phyloP scores from a whole-genome alignment of 2,329 filamentous ascomycete genomes.

The Epichloe elymi region DNA sequence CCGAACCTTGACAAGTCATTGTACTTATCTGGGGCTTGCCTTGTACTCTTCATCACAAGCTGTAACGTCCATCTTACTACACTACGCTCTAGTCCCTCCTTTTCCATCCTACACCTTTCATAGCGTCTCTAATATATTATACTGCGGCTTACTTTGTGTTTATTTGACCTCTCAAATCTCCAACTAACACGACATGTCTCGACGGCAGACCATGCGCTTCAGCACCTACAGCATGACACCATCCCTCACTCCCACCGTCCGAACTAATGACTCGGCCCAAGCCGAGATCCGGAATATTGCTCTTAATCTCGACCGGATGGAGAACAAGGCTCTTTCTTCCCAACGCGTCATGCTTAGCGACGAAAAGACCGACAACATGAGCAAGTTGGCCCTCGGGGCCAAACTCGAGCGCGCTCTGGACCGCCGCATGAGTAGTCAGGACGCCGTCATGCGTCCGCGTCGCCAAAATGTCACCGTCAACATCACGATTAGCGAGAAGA shows the following conservation, averaged over 20 bases:
- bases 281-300: slow-evolving; percentile 57
- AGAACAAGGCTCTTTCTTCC: slow-evolving; percentile 71
- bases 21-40: background rate
- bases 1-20: background rate
- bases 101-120: background rate
- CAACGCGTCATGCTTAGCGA: slow-evolving; percentile 62
- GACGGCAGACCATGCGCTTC: slow-evolving; percentile 37
- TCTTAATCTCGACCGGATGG: slow-evolving; percentile 70
- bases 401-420: slow-evolving; percentile 83
- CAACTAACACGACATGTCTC: slow-evolving; percentile 8
- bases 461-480: slow-evolving; percentile 19
- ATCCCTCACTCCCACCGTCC: slow-evolving; percentile 44
- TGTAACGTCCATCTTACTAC: background rate
- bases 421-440: slow-evolving; percentile 75
- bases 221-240: slow-evolving; percentile 49
- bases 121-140: no score
- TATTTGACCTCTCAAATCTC: background rate
- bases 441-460: slow-evolving; percentile 65
- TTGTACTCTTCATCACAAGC: background rate
- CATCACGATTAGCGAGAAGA: slow-evolving; percentile 19
- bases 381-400: slow-evolving; percentile 76
- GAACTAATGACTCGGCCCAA: slow-evolving; percentile 39
- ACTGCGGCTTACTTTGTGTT: background rate
- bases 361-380: slow-evolving; percentile 69
- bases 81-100: background rate